These are phyloP conservation scores for Pneumocystis sp. DNA, from an alignment of 1,139 yeast genomes.

Conservation along the genomic window DNA sequence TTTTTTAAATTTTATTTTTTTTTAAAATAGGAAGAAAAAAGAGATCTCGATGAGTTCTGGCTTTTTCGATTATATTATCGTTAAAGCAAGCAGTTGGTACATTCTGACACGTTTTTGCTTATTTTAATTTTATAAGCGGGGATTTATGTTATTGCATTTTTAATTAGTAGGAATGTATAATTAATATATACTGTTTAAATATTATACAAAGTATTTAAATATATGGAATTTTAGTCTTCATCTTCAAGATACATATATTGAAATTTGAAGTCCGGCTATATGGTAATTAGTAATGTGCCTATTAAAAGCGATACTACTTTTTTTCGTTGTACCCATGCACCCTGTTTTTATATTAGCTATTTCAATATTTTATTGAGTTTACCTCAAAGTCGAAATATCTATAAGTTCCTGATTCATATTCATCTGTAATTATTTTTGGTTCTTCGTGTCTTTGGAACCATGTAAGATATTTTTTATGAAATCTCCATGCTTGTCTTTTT, in stretches of 20 bases:
- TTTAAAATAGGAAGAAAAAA: neutral
- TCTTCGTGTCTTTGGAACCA: constrained; percentile 67
- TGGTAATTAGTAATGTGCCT: neutral
- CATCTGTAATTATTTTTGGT: constrained; percentile 34
- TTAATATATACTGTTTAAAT: neutral
- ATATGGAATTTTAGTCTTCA: constrained; percentile 21
- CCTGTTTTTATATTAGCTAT: neutral
- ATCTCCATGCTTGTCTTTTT: constrained; percentile 72
- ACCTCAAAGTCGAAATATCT: constrained; percentile 82
- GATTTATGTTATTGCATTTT: neutral
- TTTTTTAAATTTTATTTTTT: neutral
- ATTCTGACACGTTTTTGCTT: neutral
- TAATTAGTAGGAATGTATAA: no score
- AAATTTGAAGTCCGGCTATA: constrained; percentile 42
- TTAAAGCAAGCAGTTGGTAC: constrained; percentile 1
- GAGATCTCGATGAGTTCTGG: neutral
- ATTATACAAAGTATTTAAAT: neutral
- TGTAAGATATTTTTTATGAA: constrained; percentile 57
- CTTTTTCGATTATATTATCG: neutral
- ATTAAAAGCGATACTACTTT: constrained; percentile 22
- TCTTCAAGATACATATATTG: constrained; percentile 33
- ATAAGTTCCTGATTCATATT: constrained; percentile 39
- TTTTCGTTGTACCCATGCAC: constrained; percentile 66
- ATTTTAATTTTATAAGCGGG: neutral
- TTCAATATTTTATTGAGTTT: constrained; percentile 26